A percentile compares a stretch with the other conserved stretches of the same genome.
Evolutionary conservation across 2,329 filamentous ascomycete genomes (phyloP).

Genomic region (Sarocladium strictum): DNA sequence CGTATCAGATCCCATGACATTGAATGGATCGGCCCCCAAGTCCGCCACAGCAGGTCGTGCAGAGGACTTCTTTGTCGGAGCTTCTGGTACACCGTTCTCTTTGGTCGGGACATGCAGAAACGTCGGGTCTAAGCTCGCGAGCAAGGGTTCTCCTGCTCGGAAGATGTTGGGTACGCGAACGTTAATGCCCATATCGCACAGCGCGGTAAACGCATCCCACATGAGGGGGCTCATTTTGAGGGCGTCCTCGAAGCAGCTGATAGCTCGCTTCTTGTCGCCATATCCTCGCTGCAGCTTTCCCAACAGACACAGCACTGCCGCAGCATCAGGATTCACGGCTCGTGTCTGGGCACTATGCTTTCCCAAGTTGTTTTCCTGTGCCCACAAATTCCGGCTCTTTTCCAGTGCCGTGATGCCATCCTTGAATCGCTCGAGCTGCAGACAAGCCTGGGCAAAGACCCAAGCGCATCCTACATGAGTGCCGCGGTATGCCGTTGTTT

Average conservation of each 20-base stretch:
- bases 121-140: conserved; percentile 39
- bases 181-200: conserved; percentile 82
- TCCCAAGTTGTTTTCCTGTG: conserved; percentile 68
- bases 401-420: conserved; percentile 83
- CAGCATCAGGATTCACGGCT: conserved; percentile 72
- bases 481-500: conserved; percentile 62
- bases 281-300: conserved; percentile 83
- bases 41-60: conserved; percentile 29
- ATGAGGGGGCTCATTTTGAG: conserved; percentile 90
- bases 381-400: conserved; percentile 72
- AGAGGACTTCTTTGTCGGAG: conserved; percentile 34
- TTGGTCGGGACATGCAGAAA: background rate
- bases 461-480: conserved; percentile 82
- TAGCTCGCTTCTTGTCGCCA: conserved; percentile 76
- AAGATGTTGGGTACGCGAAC: conserved; percentile 84
- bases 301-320: conserved; percentile 75
- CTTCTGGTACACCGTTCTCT: conserved; percentile 30
- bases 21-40: conserved; percentile 45
- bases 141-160: conserved; percentile 55
- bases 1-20: conserved; percentile 34
- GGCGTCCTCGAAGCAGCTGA: conserved; percentile 80
- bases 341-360: conserved; percentile 74
- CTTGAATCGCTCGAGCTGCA: conserved; percentile 69
- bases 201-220: conserved; percentile 90
- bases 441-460: conserved; percentile 83